phyloP scores from a whole-genome alignment of 768 basidiomycete species.

The Amanita exitialis region DNA sequence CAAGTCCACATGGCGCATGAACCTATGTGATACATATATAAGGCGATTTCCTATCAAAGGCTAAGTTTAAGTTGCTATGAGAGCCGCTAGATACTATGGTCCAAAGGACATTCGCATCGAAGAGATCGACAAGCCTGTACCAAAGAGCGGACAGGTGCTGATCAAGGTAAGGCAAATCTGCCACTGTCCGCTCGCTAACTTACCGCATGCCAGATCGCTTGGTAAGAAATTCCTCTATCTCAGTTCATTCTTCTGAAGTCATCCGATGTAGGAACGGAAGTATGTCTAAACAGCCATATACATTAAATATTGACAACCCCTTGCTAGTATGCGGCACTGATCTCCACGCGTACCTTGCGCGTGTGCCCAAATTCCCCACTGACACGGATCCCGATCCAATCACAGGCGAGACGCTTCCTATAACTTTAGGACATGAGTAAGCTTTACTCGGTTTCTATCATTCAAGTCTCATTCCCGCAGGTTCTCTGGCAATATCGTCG shows the following conservation, averaged over 20 bases:
- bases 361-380: slow-evolving; percentile 20
- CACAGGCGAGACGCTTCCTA: slow-evolving; percentile 28
- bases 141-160: slow-evolving; percentile 29
- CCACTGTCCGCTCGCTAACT: neutral
- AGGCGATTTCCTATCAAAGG: too few relatives aligned
- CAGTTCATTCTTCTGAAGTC: neutral
- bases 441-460: slow-evolving; percentile 1
- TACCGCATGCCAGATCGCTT: slow-evolving; percentile 14
- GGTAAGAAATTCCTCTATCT: slow-evolving; percentile 12
- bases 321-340: slow-evolving; percentile 35
- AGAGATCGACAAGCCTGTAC: slow-evolving; percentile 25
- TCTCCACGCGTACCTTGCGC: slow-evolving; percentile 29
- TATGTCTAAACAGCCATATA: slow-evolving; percentile 10
- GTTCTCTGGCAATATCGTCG: slow-evolving; percentile 25
- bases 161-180: slow-evolving; percentile 24
- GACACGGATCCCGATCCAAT: slow-evolving; percentile 21
- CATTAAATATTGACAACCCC: neutral
- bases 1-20: too few relatives aligned
- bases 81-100: slow-evolving; percentile 34
- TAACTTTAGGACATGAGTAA: slow-evolving; percentile 38
- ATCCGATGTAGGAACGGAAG: slow-evolving; percentile 19
- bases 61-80: slow-evolving; percentile 25
- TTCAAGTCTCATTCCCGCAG: slow-evolving; percentile 9
- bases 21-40: too few relatives aligned
- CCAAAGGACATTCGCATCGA: slow-evolving; percentile 34